Conservation (phyloP, 345 rosid species). For the Citrus inodora region DNA sequence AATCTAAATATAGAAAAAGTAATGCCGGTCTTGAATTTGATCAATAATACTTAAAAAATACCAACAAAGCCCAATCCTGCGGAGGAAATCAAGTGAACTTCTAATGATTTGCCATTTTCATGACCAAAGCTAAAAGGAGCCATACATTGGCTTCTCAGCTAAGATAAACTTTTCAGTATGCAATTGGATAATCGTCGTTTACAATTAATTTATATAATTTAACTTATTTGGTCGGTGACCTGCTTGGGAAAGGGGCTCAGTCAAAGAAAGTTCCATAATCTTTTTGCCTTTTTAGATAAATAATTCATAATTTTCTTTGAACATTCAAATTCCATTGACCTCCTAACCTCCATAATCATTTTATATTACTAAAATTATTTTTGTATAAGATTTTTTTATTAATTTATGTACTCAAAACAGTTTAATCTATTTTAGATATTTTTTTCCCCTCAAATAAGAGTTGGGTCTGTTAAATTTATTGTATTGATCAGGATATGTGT, state of each 20-base stretch:
- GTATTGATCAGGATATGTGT: no score
- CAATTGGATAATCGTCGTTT: neutral
- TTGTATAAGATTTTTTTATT: no score
- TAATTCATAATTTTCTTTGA: neutral
- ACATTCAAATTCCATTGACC: neutral
- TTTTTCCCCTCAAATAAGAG: no score
- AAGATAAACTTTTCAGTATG: neutral
- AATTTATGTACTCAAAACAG: no score
- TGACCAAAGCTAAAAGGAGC: neutral
- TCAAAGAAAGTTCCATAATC: neutral
- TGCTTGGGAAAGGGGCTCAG: neutral
- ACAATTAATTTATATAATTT: neutral
- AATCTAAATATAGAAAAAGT: constrained; percentile 5
- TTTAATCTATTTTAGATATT: no score
- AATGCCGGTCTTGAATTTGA: no score
- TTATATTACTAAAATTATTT: no score
- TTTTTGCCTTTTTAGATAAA: neutral
- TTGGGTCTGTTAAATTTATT: no score
- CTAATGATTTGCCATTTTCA: neutral
- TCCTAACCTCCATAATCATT: neutral
- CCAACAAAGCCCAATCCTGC: neutral
- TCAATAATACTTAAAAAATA: neutral
- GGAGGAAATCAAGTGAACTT: neutral
- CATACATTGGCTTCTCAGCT: neutral
- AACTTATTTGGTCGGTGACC: neutral